Base-by-base conservation (phyloP, 306 rosid genomes). In the Psophocarpus tetragonolobus region DNA sequence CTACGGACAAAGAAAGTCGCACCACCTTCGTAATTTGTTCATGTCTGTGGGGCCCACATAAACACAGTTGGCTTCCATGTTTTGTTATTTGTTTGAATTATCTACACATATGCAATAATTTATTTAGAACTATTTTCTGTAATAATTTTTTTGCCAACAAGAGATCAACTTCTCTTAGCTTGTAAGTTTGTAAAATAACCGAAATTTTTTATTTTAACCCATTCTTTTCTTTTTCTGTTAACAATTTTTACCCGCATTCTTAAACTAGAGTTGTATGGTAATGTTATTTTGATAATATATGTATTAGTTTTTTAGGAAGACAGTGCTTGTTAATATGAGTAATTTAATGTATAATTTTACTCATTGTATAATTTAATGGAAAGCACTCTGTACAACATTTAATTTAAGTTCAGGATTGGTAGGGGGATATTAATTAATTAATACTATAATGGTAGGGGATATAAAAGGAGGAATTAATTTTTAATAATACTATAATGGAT, bases 1-100 rank as follows among this genome's bases (percentile, higher is more conserved):
- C 24, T 10, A 38, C 8, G 68, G 84, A 53, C 80, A 74, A 74
- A 3, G 21, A 66, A 74, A 81, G 54, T 68, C 17, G 10, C 39
- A 53, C 2, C 53, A 20, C 70, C 42, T 74, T 51, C n/a, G n/a
- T n/a, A n/a, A n/a, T n/a, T n/a, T n/a, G n/a, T 17, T 56, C 38
- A 17, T 64, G 12, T 45, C 45, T 60, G 41, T 3, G 30, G 71
- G 62, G 30, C 57, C 48, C 68, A 71, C 47, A 8, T 44, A 11
- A 21, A 70, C n/a, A 3, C 30, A 42, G 71, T 58, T 58, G 58
- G 68, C 44, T 33, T 42, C 11, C 27, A 13, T 44, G 21, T 24
- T 14, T 39, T 11, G n/a, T n/a, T 20, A 38, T 47, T 14, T n/a
- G 35, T 53, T 12, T 53, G 63, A 7, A 6, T 35, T 75, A 20